Percentiles rank a stretch among this genome's conserved stretches.
These are phyloP conservation scores for Garcia nutans DNA, from an alignment of 345 rosid genomes.

Conservation along the genomic window DNA sequence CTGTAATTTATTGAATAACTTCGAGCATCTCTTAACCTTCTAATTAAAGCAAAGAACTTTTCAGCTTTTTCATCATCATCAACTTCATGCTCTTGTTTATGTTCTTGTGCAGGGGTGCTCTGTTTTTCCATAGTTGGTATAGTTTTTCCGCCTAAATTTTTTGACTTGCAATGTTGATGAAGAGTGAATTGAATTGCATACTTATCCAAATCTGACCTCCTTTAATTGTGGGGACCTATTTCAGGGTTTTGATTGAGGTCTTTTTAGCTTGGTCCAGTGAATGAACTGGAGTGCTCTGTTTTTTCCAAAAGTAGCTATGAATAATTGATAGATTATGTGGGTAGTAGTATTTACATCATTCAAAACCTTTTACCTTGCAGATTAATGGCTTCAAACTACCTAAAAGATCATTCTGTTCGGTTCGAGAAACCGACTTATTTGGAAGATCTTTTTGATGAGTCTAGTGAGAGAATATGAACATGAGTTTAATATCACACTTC, in stretches of 20 bases:
- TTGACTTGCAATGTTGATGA: not conserved
- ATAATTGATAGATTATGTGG: not conserved
- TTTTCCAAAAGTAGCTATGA: slow-evolving; percentile 4
- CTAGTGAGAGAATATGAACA: too few relatives aligned
- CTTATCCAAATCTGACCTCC: not conserved
- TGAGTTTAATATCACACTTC: too few relatives aligned
- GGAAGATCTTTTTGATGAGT: too few relatives aligned
- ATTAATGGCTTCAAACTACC: not conserved
- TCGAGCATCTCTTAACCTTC: slow-evolving; percentile 19
- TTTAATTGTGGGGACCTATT: not conserved
- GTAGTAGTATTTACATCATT: not conserved
- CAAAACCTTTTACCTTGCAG: not conserved
- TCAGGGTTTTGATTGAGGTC: not conserved
- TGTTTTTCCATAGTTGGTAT: slow-evolving; percentile 7
- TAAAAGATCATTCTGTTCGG: too few relatives aligned
- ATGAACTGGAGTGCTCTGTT: not conserved
- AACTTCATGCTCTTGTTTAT: not conserved
- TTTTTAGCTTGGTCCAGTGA: slow-evolving; percentile 10
- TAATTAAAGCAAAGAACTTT: slow-evolving; percentile 20
- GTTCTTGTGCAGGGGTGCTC: not conserved
- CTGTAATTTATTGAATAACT: slow-evolving; percentile 7
- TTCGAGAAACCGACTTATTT: too few relatives aligned
- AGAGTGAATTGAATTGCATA: not conserved
- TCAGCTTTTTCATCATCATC: slow-evolving; percentile 7
- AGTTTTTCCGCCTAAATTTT: not conserved